A percentile compares a stretch with the other conserved stretches of the same genome.
Conservation (phyloP, 176 grass and related monocot species). For the Elaeis guineensis region DNA sequence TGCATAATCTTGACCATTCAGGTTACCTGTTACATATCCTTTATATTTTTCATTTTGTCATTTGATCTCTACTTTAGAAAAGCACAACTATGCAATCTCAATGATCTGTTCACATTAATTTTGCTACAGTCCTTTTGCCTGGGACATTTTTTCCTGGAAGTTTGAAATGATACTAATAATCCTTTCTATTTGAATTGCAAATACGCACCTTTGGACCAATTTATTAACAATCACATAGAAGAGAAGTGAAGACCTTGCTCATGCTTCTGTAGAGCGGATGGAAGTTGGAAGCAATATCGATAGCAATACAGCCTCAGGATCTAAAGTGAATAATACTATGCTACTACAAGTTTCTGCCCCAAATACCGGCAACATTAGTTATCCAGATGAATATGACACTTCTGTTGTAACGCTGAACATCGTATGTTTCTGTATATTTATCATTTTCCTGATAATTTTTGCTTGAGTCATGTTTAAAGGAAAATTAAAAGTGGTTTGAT, state of each 20-base stretch:
- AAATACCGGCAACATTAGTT: constrained; percentile 33
- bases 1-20: too few relatives aligned
- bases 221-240: constrained; percentile 36
- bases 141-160: too few relatives aligned
- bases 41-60: too few relatives aligned
- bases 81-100: too few relatives aligned
- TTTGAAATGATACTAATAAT: too few relatives aligned
- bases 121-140: too few relatives aligned
- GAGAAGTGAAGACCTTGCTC: constrained; percentile 68
- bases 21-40: too few relatives aligned
- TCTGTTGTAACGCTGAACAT: constrained; percentile 75
- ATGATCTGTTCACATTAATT: too few relatives aligned
- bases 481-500: too few relatives aligned
- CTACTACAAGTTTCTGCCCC: constrained; percentile 41
- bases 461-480: constrained; percentile 5
- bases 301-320: constrained; percentile 33
- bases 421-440: constrained; percentile 40
- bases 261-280: constrained; percentile 48
- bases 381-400: constrained; percentile 76
- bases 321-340: constrained; percentile 37
- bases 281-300: constrained; percentile 49
- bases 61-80: too few relatives aligned
- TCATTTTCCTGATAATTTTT: constrained; percentile 5
- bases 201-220: constrained; percentile 16
- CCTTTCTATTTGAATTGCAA: too few relatives aligned